Percentiles rank a stretch among this genome's conserved stretches.
Evolutionary conservation across 768 basidiomycete genomes (phyloP).

Genomic region (Xerocomellus chrysenteron): DNA sequence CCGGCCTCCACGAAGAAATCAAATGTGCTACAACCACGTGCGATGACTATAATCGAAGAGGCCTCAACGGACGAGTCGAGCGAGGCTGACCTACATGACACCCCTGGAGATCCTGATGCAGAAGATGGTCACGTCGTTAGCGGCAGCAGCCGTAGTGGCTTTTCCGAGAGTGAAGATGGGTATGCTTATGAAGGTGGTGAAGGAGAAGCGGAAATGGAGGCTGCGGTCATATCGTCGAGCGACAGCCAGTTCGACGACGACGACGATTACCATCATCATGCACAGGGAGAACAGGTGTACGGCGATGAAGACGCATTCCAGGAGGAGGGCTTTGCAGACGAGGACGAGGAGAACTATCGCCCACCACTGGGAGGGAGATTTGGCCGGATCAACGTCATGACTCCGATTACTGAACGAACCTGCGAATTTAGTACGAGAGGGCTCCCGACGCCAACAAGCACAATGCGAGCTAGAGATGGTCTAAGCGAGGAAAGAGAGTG

Average conservation of each 20-base stretch:
- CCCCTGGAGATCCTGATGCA: constrained; percentile 19
- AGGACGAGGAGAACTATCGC: constrained; percentile 32
- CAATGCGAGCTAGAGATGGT: constrained; percentile 46
- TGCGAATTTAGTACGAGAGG: constrained; percentile 73
- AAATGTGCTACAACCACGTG: constrained; percentile 20
- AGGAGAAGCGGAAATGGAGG: constrained; percentile 25
- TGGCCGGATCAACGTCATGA: constrained; percentile 89
- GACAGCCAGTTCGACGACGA: constrained; percentile 35
- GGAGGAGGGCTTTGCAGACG: constrained; percentile 30
- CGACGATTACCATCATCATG: constrained; percentile 21
- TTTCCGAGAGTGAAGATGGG: constrained; percentile 37
- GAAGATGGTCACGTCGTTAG: constrained; percentile 27
- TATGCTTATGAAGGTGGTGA: constrained; percentile 31
- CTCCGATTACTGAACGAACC: constrained; percentile 95
- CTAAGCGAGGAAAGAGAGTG: constrained; percentile 17
- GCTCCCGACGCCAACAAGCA: constrained; percentile 39
- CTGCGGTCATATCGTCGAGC: constrained; percentile 28
- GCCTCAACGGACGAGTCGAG: constrained; percentile 34
- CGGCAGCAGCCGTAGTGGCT: constrained; percentile 28
- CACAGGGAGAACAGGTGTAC: constrained; percentile 11
- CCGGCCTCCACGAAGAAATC: constrained; percentile 22
- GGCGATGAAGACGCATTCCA: constrained; percentile 27
- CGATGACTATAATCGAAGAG: constrained; percentile 25
- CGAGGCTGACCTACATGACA: constrained; percentile 23
- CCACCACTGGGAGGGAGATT: constrained; percentile 71